Evolutionary conservation across 169 alveolate species (phyloP).

Genomic region (Neospora caninum): DNA sequence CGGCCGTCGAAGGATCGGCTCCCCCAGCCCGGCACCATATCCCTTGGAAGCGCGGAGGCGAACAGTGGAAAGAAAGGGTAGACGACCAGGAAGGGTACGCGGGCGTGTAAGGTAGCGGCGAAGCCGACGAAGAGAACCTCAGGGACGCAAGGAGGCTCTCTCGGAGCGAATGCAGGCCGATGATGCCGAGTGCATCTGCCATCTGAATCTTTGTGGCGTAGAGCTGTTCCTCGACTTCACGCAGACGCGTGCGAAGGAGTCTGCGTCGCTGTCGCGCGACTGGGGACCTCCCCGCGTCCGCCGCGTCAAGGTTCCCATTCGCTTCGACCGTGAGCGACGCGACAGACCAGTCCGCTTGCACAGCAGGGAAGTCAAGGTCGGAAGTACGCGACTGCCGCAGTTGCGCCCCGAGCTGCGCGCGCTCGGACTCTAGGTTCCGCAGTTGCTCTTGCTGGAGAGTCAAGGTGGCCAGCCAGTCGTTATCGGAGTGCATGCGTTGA

Average conservation of each 20-base stretch:
- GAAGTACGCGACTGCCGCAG: not conserved
- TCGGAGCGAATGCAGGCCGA: not conserved
- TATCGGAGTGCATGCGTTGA: not conserved
- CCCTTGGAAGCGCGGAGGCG: not conserved
- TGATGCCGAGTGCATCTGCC: not conserved
- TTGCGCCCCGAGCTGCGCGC: not conserved
- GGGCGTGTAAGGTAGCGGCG: not conserved
- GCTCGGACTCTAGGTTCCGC: not conserved
- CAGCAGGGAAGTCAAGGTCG: too few relatives aligned
- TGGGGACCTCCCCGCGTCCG: not conserved
- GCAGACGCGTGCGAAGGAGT: not conserved
- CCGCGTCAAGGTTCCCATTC: not conserved
- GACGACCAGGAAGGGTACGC: not conserved
- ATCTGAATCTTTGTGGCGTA: not conserved
- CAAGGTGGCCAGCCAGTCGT: conserved; percentile 3
- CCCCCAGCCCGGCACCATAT: not conserved
- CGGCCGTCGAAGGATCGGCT: not conserved
- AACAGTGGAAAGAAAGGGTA: not conserved
- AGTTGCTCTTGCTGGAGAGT: conserved; percentile 30
- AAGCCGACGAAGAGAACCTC: not conserved
- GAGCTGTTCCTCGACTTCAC: not conserved
- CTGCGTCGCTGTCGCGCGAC: not conserved
- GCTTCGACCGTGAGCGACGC: too few relatives aligned
- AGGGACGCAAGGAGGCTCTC: not conserved
- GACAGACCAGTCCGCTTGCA: too few relatives aligned